These are phyloP conservation scores for Larix kaempferi DNA, from an alignment of 75 land plant genomes.

Conservation along the genomic window DNA sequence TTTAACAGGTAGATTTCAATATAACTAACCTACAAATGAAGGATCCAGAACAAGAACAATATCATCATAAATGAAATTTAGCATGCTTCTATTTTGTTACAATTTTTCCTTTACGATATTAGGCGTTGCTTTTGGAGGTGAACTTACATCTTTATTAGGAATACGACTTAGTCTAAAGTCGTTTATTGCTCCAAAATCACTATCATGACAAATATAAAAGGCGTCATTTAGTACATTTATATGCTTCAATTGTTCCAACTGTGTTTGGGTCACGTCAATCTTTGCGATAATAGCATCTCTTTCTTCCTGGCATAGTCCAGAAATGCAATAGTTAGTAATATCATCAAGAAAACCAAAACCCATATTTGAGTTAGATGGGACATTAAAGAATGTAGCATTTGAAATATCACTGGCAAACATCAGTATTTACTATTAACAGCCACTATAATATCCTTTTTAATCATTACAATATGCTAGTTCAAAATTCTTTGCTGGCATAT, in stretches of 20 bases:
- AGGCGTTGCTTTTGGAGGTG: not conserved
- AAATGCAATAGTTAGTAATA: constrained; percentile 1
- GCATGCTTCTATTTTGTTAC: not conserved
- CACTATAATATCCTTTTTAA: not conserved
- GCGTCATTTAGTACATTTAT: constrained; percentile 98
- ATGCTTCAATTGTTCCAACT: constrained; percentile 78
- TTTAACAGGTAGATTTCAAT: not conserved
- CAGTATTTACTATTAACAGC: not conserved
- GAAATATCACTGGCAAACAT: not conserved
- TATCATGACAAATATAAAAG: constrained; percentile 85
- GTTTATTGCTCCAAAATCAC: constrained; percentile 99
- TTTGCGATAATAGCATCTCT: constrained; percentile 91
- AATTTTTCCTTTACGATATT: not conserved
- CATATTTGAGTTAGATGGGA: not conserved
- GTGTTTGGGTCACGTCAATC: constrained; percentile 89
- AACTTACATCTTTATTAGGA: constrained; percentile 73
- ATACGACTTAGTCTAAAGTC: constrained; percentile 93
- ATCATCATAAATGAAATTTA: not conserved
- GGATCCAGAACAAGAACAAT: not conserved
- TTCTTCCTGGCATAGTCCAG: constrained; percentile 65
- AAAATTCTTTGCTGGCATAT: not conserved
- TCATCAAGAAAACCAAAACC: not conserved
- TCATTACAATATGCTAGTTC: not conserved
- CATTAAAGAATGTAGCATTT: not conserved
- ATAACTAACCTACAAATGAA: not conserved